Conservation (phyloP, 129 eudicot genomes). For the Solidago caesia region DNA sequence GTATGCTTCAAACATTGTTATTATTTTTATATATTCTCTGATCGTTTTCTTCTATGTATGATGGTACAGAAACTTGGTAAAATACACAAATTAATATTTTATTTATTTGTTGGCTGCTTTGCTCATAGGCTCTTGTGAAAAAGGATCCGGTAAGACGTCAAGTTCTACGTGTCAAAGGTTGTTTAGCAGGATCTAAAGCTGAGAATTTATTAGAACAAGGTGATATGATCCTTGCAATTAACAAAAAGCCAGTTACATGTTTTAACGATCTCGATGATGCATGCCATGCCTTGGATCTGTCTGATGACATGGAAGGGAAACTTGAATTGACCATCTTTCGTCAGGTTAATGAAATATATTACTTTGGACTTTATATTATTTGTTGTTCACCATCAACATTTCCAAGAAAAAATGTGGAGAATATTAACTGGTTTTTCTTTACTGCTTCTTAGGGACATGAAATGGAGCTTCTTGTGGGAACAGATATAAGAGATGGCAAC, state of each 20-base stretch:
- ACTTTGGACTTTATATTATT: not conserved
- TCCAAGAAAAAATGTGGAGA: not conserved
- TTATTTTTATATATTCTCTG: not conserved
- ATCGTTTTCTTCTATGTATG: not conserved
- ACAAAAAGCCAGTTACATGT: slow-evolving; percentile 81
- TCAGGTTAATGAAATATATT: slow-evolving; percentile 44
- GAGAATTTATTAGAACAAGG: slow-evolving; percentile 81
- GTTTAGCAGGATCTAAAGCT: slow-evolving; percentile 91
- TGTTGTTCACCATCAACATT: not conserved
- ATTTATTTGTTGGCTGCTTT: slow-evolving; percentile 14
- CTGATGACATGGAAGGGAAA: slow-evolving; percentile 47
- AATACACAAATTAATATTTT: slow-evolving; percentile 1
- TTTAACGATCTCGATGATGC: slow-evolving; percentile 88
- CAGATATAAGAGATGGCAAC: slow-evolving; percentile 89
- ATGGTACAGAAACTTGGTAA: slow-evolving; percentile 11
- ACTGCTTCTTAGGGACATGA: slow-evolving; percentile 64
- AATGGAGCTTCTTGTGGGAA: slow-evolving; percentile 77
- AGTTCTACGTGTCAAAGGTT: slow-evolving; percentile 89
- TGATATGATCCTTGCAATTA: slow-evolving; percentile 87
- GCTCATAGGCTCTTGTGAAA: slow-evolving; percentile 70
- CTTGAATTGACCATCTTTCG: slow-evolving; percentile 79
- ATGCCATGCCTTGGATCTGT: slow-evolving; percentile 67
- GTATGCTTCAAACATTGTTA: slow-evolving; percentile 34
- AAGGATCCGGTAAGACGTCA: slow-evolving; percentile 92
- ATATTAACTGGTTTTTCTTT: slow-evolving; percentile 9